These are phyloP conservation scores for Pleomassaria siparia DNA, from an alignment of 2,329 filamentous ascomycete species.

Conservation along the genomic window DNA sequence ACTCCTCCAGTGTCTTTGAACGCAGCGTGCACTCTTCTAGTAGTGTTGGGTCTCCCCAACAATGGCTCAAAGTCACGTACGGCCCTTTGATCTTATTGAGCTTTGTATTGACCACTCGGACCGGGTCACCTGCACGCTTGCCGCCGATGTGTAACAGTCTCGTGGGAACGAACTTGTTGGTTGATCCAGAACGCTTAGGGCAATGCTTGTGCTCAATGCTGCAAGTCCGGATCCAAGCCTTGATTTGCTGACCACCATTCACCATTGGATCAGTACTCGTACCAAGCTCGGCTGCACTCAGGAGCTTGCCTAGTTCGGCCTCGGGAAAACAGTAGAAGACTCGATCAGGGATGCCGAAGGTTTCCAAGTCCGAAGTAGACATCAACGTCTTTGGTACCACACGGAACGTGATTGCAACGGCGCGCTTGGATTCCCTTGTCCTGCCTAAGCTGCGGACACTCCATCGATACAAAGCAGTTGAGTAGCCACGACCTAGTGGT, in stretches of 20 bases:
- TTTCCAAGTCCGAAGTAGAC: neutral
- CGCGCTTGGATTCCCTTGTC: conserved; percentile 17
- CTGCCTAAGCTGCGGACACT: conserved; percentile 17
- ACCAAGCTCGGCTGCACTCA: conserved; percentile 11
- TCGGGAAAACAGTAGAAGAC: conserved; percentile 24
- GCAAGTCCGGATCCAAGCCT: conserved; percentile 21
- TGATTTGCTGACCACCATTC: conserved; percentile 6
- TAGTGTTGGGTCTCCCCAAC: conserved; percentile 20
- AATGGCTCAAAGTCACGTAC: conserved; percentile 25
- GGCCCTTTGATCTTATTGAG: conserved; percentile 13
- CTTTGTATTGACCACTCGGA: conserved; percentile 21
- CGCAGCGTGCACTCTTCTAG: conserved; percentile 1
- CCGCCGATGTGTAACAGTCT: conserved; percentile 21
- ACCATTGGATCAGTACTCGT: conserved; percentile 6
- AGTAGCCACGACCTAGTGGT: neutral
- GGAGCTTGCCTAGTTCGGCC: conserved; percentile 8
- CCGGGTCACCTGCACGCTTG: neutral
- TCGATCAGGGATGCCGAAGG: conserved; percentile 9
- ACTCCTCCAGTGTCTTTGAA: conserved; percentile 6
- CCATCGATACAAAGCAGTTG: conserved; percentile 18
- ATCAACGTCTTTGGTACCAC: conserved; percentile 1
- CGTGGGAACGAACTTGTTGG: conserved; percentile 20
- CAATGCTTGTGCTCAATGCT: conserved; percentile 18
- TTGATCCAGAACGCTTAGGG: no score
- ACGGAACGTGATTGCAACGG: conserved; percentile 21